Evolutionary conservation across 2,329 filamentous ascomycete species (phyloP).

Genomic region (Penicillium brevicompactum): DNA sequence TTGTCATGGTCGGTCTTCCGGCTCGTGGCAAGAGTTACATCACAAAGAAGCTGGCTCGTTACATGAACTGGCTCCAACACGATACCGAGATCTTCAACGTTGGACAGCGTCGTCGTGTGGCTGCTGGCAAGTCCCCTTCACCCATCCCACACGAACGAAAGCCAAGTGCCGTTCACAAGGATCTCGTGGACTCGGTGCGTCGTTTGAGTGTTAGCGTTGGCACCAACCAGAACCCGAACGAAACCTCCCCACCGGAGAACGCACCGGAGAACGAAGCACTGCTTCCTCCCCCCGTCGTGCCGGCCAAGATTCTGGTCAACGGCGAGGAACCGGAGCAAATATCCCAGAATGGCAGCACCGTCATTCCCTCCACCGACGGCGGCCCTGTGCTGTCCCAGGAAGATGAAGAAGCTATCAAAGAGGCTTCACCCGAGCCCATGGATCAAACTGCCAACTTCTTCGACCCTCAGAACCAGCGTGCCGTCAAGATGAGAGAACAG

Average conservation of each 20-base stretch:
- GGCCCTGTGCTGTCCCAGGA: constrained; percentile 13
- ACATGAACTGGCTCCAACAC: constrained; percentile 96
- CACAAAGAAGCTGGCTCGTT: constrained; percentile 94
- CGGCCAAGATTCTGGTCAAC: constrained; percentile 61
- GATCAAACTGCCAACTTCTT: constrained; percentile 95
- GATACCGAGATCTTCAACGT: constrained; percentile 97
- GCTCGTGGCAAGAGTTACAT: constrained; percentile 98
- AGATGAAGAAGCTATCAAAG: constrained; percentile 24
- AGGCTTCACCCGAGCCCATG: constrained; percentile 55
- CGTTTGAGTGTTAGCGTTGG: constrained; percentile 44
- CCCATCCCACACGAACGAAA: constrained; percentile 22
- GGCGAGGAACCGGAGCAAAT: constrained; percentile 48
- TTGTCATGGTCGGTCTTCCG: constrained; percentile 96
- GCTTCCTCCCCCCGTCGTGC: constrained; percentile 45
- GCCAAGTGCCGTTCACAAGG: constrained; percentile 39
- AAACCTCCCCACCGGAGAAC: constrained; percentile 27
- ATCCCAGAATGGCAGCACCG: constrained; percentile 24
- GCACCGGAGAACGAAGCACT: constrained; percentile 23
- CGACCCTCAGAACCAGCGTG: constrained; percentile 82
- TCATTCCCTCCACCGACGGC: constrained; percentile 29
- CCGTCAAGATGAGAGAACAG: constrained; percentile 82
- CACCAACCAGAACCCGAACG: constrained; percentile 25
- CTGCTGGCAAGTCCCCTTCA: constrained; percentile 56
- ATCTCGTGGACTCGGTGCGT: constrained; percentile 47
- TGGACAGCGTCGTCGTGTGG: constrained; percentile 82